Conservation (phyloP, 1,284 basidiomycete genomes). For the Malassezia slooffiae region DNA sequence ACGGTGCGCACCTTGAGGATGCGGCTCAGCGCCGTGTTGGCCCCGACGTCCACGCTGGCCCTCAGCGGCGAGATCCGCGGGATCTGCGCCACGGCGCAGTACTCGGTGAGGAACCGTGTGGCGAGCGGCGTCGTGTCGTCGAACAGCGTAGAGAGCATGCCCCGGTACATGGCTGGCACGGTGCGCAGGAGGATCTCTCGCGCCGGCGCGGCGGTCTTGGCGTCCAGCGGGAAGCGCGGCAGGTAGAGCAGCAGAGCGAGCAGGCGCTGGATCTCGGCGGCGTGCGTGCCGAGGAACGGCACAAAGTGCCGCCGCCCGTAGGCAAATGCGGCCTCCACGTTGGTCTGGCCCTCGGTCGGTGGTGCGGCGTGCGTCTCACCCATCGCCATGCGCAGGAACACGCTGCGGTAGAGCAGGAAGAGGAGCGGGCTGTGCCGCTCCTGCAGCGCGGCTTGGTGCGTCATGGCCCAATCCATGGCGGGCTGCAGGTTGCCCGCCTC, state of each 20-base stretch:
- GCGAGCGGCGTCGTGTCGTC: constrained; percentile 60
- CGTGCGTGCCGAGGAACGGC: constrained; percentile 59
- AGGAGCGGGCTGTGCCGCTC: constrained; percentile 25
- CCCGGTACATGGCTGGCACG: constrained; percentile 26
- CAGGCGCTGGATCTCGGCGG: constrained; percentile 62
- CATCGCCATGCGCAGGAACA: constrained; percentile 31
- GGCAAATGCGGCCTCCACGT: constrained; percentile 52
- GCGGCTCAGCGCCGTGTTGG: constrained; percentile 70
- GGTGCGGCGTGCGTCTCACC: constrained; percentile 5
- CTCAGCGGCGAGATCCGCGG: constrained; percentile 73
- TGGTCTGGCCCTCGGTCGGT: constrained; percentile 8
- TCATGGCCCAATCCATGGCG: constrained; percentile 29
- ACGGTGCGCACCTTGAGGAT: constrained; percentile 86
- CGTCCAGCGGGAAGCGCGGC: constrained; percentile 48
- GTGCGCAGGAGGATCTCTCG: constrained; percentile 16
- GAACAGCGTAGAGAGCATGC: constrained; percentile 21
- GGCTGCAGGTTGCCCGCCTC: constrained; percentile 22
- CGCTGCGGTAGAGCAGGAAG: constrained; percentile 31
- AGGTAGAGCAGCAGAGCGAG: constrained; percentile 64
- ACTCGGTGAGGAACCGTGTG: constrained; percentile 74
- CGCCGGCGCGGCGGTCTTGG: neutral
- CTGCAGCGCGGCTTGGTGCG: constrained; percentile 19
- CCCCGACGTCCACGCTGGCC: constrained; percentile 79
- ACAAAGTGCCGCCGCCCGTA: constrained; percentile 64
- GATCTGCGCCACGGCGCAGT: constrained; percentile 73